Percentiles rank a stretch among this genome's conserved stretches.
phyloP scores from a whole-genome alignment of 139 green algal genomes.

The Picochlorum sp. region DNA sequence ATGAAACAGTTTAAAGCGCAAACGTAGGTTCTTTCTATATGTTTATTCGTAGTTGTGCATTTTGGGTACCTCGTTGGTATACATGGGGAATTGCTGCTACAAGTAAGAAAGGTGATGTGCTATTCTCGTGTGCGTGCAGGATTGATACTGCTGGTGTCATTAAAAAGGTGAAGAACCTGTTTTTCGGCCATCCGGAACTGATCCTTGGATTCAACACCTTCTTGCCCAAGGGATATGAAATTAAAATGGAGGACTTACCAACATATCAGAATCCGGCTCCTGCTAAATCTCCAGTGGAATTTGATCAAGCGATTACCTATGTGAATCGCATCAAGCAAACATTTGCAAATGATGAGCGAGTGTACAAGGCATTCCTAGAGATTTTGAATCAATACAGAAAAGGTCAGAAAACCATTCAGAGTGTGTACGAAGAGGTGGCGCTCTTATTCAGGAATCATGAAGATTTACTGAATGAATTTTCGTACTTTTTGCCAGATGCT shows the following conservation, averaged over 20 bases:
- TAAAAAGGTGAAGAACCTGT: slow-evolving; percentile 86
- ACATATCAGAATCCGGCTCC: neutral
- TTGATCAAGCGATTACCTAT: slow-evolving; percentile 98
- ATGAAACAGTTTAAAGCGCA: slow-evolving; percentile 99
- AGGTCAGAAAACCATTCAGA: slow-evolving; percentile 88
- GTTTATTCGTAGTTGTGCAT: neutral
- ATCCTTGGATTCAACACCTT: slow-evolving; percentile 99
- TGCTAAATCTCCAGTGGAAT: slow-evolving; percentile 81
- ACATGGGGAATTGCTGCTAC: neutral
- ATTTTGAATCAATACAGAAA: slow-evolving; percentile 99
- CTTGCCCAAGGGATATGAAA: slow-evolving; percentile 69
- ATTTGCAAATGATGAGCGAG: slow-evolving; percentile 84
- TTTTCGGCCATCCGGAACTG: slow-evolving; percentile 86
- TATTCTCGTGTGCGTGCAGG: too few relatives aligned
- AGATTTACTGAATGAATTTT: slow-evolving; percentile 96
- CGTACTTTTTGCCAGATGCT: slow-evolving; percentile 94
- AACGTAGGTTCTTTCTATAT: slow-evolving; percentile 55
- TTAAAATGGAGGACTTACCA: slow-evolving; percentile 16
- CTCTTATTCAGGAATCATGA: slow-evolving; percentile 83
- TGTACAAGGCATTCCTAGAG: slow-evolving; percentile 99
- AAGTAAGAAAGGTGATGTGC: neutral
- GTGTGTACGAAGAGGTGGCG: slow-evolving; percentile 95
- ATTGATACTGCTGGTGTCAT: slow-evolving; percentile 97
- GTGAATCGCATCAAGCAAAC: slow-evolving; percentile 99
- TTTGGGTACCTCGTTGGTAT: neutral